Evolutionary conservation across 2,329 filamentous ascomycete genomes (phyloP).

Genomic region (Fusarium subtropicale): DNA sequence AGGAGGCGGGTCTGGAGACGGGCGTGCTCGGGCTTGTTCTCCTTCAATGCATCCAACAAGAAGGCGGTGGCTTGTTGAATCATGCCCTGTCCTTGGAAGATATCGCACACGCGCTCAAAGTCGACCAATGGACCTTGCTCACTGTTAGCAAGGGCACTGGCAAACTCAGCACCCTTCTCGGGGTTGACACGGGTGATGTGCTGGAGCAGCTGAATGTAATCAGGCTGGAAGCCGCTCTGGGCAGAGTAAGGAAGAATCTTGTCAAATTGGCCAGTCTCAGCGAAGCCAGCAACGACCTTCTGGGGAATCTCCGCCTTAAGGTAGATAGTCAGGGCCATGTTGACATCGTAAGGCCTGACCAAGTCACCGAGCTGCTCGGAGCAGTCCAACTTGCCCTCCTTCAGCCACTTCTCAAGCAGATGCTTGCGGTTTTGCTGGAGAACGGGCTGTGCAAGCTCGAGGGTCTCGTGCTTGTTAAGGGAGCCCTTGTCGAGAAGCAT

Average conservation of each 20-base stretch:
- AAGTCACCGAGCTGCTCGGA: constrained; percentile 97
- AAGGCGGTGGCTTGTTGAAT: constrained; percentile 98
- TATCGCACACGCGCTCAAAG: constrained; percentile 93
- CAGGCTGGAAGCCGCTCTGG: constrained; percentile 89
- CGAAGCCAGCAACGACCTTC: constrained; percentile 95
- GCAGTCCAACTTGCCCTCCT: constrained; percentile 93
- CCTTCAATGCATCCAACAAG: constrained; percentile 92
- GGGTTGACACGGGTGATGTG: constrained; percentile 92
- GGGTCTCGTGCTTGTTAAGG: constrained; percentile 91
- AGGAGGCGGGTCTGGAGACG: constrained; percentile 93
- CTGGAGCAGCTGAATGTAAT: constrained; percentile 91
- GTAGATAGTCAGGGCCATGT: constrained; percentile 89
- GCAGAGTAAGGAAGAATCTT: constrained; percentile 94
- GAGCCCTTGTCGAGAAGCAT: constrained; percentile 95
- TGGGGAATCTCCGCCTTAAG: constrained; percentile 89
- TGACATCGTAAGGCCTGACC: constrained; percentile 88
- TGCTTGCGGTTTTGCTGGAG: constrained; percentile 95
- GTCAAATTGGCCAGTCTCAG: constrained; percentile 96
- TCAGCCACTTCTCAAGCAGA: constrained; percentile 96
- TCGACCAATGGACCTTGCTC: constrained; percentile 90
- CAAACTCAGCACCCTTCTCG: constrained; percentile 95
- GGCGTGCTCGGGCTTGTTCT: constrained; percentile 93
- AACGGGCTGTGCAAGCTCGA: constrained; percentile 93
- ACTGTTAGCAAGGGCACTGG: constrained; percentile 89
- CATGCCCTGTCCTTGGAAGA: constrained; percentile 98